Base-by-base conservation (phyloP, 1,284 basidiomycete genomes). In the Rhodotorula sp. region DNA sequence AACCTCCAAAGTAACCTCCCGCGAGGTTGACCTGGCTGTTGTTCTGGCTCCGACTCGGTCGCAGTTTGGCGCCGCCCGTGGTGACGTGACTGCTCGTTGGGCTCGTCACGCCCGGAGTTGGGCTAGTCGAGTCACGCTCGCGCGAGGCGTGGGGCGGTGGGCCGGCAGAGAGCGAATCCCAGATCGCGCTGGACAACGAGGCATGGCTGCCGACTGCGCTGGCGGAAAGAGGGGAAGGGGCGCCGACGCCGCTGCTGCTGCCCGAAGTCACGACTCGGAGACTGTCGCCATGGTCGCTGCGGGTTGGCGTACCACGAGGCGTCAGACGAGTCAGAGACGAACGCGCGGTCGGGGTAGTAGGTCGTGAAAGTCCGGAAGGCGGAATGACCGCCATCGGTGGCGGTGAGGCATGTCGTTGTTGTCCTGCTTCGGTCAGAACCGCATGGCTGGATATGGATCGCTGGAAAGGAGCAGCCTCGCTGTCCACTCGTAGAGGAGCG, bases 1-100 rank as follows among this genome's bases (percentile, higher is more conserved):
- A 23, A 31, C 14, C 29, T 12, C 46, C 59, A 49, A 61, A 61
- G 58, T 23, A 43, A 2, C 49, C 65, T 8, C 58, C 64, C 5
- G 66, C 67, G 23, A 75, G 56, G 43, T 68, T 72, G 3, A 67
- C 68, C 58, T 64, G 66, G 46, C 58, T 62, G 43, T 54, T 68
- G 58, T 73, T 71, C 52, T 61, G 51, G 56, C 73, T 75, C 62
- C 57, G 52, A n/a, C 54, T 70, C 31, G 68, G 58, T 15, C 73
- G 60, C 20, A 75, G 31, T 51, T 75, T 75, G 2, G 73, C 73
- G 3, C 72, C 73, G 18, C 59, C 60, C 6, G 23, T 10, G 12
- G 43, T 43, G 39, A 43, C 39, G 10, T 43, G 39, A 43, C 39
- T 43, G 39, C 39, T 43, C 39, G 39, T 15, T 1, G 43, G 18